Evolutionary conservation across 2,329 filamentous ascomycete genomes (phyloP).

Genomic region (Plectosphaerella sp.): DNA sequence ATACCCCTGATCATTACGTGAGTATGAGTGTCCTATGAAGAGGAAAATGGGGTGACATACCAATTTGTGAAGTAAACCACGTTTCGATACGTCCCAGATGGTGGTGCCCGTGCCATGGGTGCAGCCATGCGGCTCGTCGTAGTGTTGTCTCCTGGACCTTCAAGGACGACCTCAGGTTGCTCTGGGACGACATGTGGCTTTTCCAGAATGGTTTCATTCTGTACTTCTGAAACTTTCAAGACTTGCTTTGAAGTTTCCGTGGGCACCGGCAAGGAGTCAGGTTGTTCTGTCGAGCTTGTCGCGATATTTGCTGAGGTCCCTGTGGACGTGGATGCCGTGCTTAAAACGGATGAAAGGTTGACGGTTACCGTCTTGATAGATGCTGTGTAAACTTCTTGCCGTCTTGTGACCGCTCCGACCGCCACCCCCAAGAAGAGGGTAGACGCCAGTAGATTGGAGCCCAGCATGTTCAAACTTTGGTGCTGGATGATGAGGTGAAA

Average conservation of each 20-base stretch:
- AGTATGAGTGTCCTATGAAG: not conserved
- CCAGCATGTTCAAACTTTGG: not conserved
- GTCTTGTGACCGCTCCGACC: conserved; percentile 1
- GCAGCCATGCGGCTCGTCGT: not conserved
- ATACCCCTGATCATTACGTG: conserved; percentile 26
- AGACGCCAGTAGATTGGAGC: not conserved
- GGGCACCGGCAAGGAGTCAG: no score
- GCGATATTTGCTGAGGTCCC: no score
- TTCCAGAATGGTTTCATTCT: no score
- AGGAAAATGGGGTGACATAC: conserved; percentile 24
- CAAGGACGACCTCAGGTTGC: no score
- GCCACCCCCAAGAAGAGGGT: not conserved
- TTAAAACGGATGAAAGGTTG: not conserved
- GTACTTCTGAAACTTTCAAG: no score
- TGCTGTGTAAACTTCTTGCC: not conserved
- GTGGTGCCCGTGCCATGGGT: not conserved
- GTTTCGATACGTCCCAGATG: conserved; percentile 22
- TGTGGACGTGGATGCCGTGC: no score
- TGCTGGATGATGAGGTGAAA: not conserved
- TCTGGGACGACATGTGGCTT: no score
- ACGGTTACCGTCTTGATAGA: not conserved
- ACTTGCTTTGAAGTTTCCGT: no score
- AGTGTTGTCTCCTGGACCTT: no score
- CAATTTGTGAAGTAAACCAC: conserved; percentile 52
- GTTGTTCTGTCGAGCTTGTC: no score